These are phyloP conservation scores for Fragaria ananassa DNA, from an alignment of 306 rosid genomes.

Conservation along the genomic window DNA sequence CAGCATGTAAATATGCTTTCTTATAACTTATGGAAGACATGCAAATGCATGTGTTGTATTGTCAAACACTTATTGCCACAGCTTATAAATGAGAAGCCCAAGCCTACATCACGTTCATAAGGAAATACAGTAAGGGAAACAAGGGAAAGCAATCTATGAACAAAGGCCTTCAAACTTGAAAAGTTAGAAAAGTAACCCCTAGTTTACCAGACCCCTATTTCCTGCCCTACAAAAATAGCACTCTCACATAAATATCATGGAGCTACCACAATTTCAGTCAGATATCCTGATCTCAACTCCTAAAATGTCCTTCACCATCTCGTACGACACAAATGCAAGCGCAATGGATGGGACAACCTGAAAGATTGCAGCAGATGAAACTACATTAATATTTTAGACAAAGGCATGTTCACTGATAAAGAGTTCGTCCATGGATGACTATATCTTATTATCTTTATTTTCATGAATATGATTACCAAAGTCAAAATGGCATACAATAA, in stretches of 20 bases:
- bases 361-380: conserved; percentile 26
- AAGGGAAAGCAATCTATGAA: conserved; percentile 59
- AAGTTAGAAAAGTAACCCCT: conserved; percentile 36
- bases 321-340: conserved; percentile 84
- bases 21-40: conserved; percentile 36
- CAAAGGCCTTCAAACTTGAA: conserved; percentile 52
- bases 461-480: background rate
- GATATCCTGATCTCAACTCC: conserved; percentile 98
- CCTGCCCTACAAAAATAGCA: conserved; percentile 73
- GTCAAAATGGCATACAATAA: background rate
- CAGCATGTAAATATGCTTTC: conserved; percentile 41
- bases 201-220: conserved; percentile 56
- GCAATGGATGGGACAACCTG: conserved; percentile 99
- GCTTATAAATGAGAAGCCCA: conserved; percentile 43
- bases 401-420: background rate
- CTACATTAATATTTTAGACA: background rate
- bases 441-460: background rate
- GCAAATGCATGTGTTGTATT: conserved; percentile 46
- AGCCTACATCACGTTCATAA: conserved; percentile 40
- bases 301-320: conserved; percentile 89
- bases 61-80: conserved; percentile 66
- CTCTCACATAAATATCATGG: conserved; percentile 22
- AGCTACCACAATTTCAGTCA: conserved; percentile 44
- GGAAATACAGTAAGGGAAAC: conserved; percentile 43
- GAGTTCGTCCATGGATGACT: background rate